Evolutionary conservation across 2,329 filamentous ascomycete species (phyloP).

Genomic region (Zasmidium cellare): DNA sequence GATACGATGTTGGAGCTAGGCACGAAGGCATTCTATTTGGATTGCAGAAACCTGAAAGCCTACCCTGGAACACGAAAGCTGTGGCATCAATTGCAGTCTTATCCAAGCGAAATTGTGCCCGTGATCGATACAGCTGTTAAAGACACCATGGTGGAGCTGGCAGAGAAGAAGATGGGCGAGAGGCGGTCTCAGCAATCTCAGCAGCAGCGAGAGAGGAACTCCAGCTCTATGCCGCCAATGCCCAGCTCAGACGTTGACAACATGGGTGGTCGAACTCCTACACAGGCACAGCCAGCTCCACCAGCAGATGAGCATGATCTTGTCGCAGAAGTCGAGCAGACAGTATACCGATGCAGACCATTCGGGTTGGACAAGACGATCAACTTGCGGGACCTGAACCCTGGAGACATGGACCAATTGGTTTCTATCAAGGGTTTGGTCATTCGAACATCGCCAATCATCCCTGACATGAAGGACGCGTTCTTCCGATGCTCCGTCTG

Average conservation of each 20-base stretch:
- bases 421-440: constrained; percentile 94
- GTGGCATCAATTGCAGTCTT: constrained; percentile 92
- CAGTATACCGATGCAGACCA: constrained; percentile 81
- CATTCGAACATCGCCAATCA: constrained; percentile 92
- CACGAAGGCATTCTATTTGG: constrained; percentile 79
- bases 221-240: constrained; percentile 73
- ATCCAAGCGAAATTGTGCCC: constrained; percentile 93
- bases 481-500: constrained; percentile 96
- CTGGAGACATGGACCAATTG: constrained; percentile 93
- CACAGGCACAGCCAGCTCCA: constrained; percentile 37
- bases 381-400: constrained; percentile 92
- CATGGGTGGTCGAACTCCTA: constrained; percentile 35
- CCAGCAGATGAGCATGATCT: constrained; percentile 61
- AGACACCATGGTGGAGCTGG: constrained; percentile 88
- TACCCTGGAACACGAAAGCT: constrained; percentile 92
- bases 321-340: constrained; percentile 73
- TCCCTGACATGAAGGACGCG: constrained; percentile 98
- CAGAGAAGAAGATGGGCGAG: constrained; percentile 73
- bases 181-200: constrained; percentile 45
- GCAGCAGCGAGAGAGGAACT: constrained; percentile 38
- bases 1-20: constrained; percentile 90
- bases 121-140: constrained; percentile 95
- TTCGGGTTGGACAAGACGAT: constrained; percentile 84
- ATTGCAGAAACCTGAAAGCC: constrained; percentile 83
- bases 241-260: constrained; percentile 72